Evolutionary conservation across 345 rosid genomes (phyloP).

Genomic region (Eucalyptus dawsonii): DNA sequence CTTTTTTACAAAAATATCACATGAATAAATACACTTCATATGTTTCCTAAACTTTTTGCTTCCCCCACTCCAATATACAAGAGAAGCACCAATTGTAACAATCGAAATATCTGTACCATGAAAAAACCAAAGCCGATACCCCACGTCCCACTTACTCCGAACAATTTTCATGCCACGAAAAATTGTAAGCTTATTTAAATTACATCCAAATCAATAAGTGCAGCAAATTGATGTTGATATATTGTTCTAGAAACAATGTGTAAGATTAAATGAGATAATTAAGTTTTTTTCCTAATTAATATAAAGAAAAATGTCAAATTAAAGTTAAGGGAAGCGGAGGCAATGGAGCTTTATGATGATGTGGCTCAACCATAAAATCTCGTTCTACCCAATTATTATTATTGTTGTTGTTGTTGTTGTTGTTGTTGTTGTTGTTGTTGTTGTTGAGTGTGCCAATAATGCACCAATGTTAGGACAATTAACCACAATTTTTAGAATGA

Average conservation of each 20-base stretch:
- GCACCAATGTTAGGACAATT: no score
- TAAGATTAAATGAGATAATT: background rate
- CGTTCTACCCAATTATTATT: background rate
- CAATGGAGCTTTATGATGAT: background rate
- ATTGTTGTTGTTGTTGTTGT: no score
- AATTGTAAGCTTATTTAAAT: background rate
- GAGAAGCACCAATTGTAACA: background rate
- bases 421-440: no score
- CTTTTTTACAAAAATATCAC: background rate
- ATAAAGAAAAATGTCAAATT: background rate
- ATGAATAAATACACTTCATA: background rate
- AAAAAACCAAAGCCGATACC: background rate
- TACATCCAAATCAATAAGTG: background rate
- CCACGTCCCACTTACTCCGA: fast-evolving
- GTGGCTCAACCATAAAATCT: background rate
- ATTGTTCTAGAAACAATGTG: background rate
- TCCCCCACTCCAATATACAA: background rate
- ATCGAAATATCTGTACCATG: background rate
- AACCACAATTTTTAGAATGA: no score
- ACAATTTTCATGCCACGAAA: background rate
- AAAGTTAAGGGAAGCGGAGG: background rate
- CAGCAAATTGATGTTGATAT: background rate
- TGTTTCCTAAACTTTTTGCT: background rate
- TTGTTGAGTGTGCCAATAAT: no score
- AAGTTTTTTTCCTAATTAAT: background rate